Percentiles rank a stretch among this genome's conserved stretches.
These are phyloP conservation scores for Tillandsia fasciculata DNA, from an alignment of 176 grass and related monocot genomes.

Conservation along the genomic window DNA sequence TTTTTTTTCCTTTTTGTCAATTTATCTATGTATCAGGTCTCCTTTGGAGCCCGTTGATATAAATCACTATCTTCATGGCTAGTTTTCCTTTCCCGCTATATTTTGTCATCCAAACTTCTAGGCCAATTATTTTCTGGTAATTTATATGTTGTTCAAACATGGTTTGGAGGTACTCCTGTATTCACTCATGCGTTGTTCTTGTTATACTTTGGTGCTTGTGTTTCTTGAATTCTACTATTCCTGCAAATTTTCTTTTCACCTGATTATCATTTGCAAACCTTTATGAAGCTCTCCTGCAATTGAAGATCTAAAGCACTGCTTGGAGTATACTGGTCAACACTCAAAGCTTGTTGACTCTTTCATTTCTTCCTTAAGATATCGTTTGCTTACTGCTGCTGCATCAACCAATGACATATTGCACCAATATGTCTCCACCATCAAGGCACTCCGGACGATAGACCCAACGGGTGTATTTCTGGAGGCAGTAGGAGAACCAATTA, in stretches of 20 bases:
- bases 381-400: conserved; percentile 86
- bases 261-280: conserved; percentile 18
- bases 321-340: conserved; percentile 93
- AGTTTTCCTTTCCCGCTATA: background rate
- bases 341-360: conserved; percentile 95
- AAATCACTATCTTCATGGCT: background rate
- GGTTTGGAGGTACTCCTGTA: background rate
- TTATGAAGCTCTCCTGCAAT: conserved; percentile 78
- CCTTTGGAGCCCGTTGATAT: background rate
- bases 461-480: conserved; percentile 94
- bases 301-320: conserved; percentile 88
- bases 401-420: conserved; percentile 99
- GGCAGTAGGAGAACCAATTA: conserved; percentile 98
- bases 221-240: conserved; percentile 18
- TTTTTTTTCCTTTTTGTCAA: background rate
- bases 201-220: background rate
- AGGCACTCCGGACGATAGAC: conserved; percentile 80
- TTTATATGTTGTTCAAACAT: background rate
- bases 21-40: background rate
- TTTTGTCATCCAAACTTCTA: background rate
- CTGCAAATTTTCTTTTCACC: conserved; percentile 1
- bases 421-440: conserved; percentile 95
- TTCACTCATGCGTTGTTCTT: background rate
- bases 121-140: background rate
- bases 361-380: conserved; percentile 87